These are phyloP conservation scores for Linnemannia elongata DNA, from an alignment of 192 early-diverging fungal species.

Conservation along the genomic window DNA sequence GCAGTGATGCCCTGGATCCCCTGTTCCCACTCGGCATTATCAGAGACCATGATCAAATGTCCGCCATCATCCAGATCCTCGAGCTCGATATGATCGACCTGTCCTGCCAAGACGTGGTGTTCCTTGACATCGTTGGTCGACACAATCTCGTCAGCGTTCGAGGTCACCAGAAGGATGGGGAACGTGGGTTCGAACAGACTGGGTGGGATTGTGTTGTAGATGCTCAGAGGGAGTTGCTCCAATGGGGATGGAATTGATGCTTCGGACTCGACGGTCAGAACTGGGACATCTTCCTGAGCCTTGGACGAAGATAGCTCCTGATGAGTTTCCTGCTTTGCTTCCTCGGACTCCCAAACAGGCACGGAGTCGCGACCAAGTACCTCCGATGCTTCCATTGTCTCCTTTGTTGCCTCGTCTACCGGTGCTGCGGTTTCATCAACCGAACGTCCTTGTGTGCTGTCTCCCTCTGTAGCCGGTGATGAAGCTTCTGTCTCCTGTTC, in stretches of 20 bases:
- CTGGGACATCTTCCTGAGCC: slow-evolving; percentile 17
- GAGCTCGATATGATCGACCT: slow-evolving; percentile 54
- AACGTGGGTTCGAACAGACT: slow-evolving; percentile 45
- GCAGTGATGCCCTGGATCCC: slow-evolving; percentile 53
- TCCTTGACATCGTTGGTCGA: slow-evolving; percentile 48
- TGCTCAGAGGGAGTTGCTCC: slow-evolving; percentile 43
- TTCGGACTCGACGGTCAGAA: slow-evolving; percentile 42
- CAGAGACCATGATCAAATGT: slow-evolving; percentile 54
- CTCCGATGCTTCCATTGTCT: background rate
- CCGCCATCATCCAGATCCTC: slow-evolving; percentile 48
- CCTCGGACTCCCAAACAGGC: slow-evolving; percentile 11
- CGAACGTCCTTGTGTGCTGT: background rate
- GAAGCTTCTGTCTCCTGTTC: background rate
- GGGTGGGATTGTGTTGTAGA: slow-evolving; percentile 41
- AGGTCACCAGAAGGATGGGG: slow-evolving; percentile 48
- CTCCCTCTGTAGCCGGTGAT: background rate
- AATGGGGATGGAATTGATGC: slow-evolving; percentile 43
- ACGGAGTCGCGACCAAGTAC: slow-evolving; percentile 23
- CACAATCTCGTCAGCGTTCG: slow-evolving; percentile 45
- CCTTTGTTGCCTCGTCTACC: slow-evolving; percentile 3
- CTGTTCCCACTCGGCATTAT: slow-evolving; percentile 55
- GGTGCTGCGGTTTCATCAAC: background rate
- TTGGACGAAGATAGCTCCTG: background rate
- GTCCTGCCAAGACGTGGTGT: slow-evolving; percentile 26
- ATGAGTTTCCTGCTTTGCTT: background rate